Evolutionary conservation across 2,329 filamentous ascomycete species (phyloP), one percentile per base, ranked within the genome.

Genomic region (Tolypocladium capitatum): DNA sequence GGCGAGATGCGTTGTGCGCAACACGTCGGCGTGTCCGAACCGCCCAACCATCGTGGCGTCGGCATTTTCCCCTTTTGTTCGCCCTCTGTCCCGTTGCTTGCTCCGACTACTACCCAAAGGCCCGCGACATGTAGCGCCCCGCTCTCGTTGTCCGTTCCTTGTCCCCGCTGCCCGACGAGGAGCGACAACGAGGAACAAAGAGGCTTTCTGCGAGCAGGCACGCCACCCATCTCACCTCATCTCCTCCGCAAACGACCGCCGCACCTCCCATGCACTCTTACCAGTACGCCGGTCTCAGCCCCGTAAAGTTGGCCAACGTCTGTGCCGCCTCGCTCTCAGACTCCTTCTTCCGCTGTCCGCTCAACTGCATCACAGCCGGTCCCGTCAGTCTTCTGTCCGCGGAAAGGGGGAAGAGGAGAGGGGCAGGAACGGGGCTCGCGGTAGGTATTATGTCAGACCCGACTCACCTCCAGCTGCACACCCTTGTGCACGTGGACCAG

Each of bases 401-500:
- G 42, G 30, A 21, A 21, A 33, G 35, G 38, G 21, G 32, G 33
- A 11, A 24, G 21, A 4, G 14, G 9, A 34, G 27, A 30, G 47
- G 10, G 18, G 33, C 16, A 32, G 34, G 30, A 16, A 31, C 18
- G 4, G 34, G 28, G 10, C 10, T 11, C 20, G n/a, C n/a, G n/a
- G n/a, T n/a, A n/a, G n/a, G n/a, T n/a, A n/a, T 34, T n/a, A 18
- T 30, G n/a, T 20, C 28, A 32, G 40, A 48, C 21, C 14, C 28
- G 9, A 67, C 76, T 67, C 65, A 84, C 80, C 76, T 98, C 92
- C 53, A 95, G 73, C 63, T 95, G 90, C 54, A 98, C 92, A 56
- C 86, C 83, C 58, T 91, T 84, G 68, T 98, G 92, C 52, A 97
- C 76, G 66, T 95, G 86, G 49, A 98, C 92, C 59, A 98, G 73